Percentiles rank a stretch among this genome's conserved stretches.
These are phyloP conservation scores for Santalum album DNA, from an alignment of 164 flowering plant genomes.

Conservation along the genomic window DNA sequence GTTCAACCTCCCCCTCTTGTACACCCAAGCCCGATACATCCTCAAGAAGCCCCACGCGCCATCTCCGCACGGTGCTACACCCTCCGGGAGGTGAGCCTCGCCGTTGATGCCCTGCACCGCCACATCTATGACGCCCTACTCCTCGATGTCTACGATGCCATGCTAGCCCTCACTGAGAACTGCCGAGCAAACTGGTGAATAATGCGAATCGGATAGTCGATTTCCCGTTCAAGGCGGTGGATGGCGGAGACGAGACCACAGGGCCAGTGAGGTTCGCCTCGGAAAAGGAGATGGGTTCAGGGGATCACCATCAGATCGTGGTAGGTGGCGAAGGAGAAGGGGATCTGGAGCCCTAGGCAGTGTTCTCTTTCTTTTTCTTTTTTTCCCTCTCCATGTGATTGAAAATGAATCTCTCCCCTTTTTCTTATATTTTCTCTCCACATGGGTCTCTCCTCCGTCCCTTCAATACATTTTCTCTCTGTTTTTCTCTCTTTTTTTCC, in stretches of 20 bases:
- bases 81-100: slow-evolving; percentile 18
- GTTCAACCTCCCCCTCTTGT: slow-evolving; percentile 56
- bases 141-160: too few species aligned
- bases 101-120: slow-evolving; percentile 24
- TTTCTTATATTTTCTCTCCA: too few species aligned
- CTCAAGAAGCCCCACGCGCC: slow-evolving; percentile 59
- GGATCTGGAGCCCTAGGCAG: too few species aligned
- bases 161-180: slow-evolving; percentile 48
- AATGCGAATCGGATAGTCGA: slow-evolving; percentile 34
- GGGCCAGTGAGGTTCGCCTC: slow-evolving; percentile 51
- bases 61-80: slow-evolving; percentile 76
- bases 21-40: slow-evolving; percentile 31
- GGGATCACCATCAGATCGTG: slow-evolving; percentile 47
- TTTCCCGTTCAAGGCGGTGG: slow-evolving; percentile 71
- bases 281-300: slow-evolving; percentile 47
- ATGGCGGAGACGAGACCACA: slow-evolving; percentile 47
- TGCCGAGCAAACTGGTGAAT: slow-evolving; percentile 33
- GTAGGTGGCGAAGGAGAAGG: slow-evolving; percentile 54
- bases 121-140: slow-evolving; percentile 15
- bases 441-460: too few species aligned
- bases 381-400: too few species aligned
- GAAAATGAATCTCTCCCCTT: too few species aligned
- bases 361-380: too few species aligned
- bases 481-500: too few species aligned
- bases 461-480: too few species aligned